These are phyloP conservation scores for Kalanchoe fedtschenkoi DNA, from an alignment of 164 flowering plant species.

Conservation along the genomic window DNA sequence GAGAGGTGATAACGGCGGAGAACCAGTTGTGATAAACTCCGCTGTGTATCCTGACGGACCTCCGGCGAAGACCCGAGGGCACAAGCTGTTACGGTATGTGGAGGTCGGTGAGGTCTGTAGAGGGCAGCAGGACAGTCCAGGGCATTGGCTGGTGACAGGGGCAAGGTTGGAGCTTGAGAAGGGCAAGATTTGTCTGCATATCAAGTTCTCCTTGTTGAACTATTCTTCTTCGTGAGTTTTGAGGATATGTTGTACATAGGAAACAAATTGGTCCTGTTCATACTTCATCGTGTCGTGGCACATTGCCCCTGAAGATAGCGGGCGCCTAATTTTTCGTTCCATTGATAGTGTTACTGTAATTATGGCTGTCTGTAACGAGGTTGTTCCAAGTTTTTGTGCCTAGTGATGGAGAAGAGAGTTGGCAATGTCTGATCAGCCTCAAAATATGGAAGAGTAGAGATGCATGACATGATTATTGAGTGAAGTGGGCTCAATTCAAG, in stretches of 20 bases:
- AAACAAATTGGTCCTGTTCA: not conserved
- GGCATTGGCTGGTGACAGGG: constrained; percentile 83
- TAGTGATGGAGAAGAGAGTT: no score
- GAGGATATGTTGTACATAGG: not conserved
- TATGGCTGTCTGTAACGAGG: no score
- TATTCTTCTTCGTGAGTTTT: not conserved
- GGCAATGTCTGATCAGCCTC: no score
- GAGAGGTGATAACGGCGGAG: not conserved
- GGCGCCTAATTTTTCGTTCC: not conserved
- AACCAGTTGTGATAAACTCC: constrained; percentile 46
- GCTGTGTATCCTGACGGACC: constrained; percentile 61
- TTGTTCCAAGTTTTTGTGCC: no score
- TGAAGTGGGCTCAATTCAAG: no score
- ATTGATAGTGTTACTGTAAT: no score
- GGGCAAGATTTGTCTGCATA: constrained; percentile 58
- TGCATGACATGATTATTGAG: no score
- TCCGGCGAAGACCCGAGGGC: constrained; percentile 39
- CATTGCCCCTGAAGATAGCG: not conserved
- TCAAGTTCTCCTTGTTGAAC: constrained; percentile 57
- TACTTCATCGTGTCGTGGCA: no score
- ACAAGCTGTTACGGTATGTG: constrained; percentile 47
- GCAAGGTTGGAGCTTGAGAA: constrained; percentile 60
- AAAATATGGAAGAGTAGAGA: no score
- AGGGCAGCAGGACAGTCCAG: constrained; percentile 75
- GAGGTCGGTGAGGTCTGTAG: constrained; percentile 46